Base-by-base conservation (phyloP, 371 early-diverging fungal species). In the Apophysomyces ossiformis region DNA sequence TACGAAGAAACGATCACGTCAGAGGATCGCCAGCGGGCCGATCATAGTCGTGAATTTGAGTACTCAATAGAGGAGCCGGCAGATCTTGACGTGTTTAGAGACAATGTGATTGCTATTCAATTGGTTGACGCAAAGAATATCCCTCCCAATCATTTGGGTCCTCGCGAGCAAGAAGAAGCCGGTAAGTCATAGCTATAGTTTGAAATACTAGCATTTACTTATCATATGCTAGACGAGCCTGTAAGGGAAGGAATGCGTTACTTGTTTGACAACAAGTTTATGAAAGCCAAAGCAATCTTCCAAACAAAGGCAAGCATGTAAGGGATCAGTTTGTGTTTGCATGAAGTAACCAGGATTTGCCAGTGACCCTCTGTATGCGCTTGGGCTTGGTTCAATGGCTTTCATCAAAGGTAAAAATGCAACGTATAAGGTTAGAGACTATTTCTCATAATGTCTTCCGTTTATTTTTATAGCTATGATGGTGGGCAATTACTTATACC, bases 151-250 rank as follows among this genome's bases (percentile, higher is more conserved):
- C 60, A 70, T 41, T 64, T 87, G 3, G 66, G 74, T 13, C 80
- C 86, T 18, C 71, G 75, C n/a, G 85, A 87, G 58, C 87, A 87
- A 65, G 86, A 81, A 63, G 70, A 73, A 60, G 77, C 76, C 45
- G 87, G 86, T 84, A 75, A 56, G 57, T n/a, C 16, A 36, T 4
- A 6, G n/a, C 4, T 16, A 11, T 26, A 15, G 13, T 26, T 26
- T 1, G 3, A 26, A 26, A 26, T 26, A 26, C 32, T 26, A 26
- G 32, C 32, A 26, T 26, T 26, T 26, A 66, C 16, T 41, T 8
- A 41, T 41, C 64, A 64, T 43, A 65, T 64, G 11, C 47, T 67
- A 82, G 83, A 83, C 66, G 75, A 78, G 47, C 74, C 76, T 37
- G 72, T 83, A 13, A 41, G 74, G 37, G 73, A 76, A 61, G 83